These are phyloP conservation scores for Penicillium egyptiacum DNA, from an alignment of 495 filamentous ascomycete species.

Conservation along the genomic window DNA sequence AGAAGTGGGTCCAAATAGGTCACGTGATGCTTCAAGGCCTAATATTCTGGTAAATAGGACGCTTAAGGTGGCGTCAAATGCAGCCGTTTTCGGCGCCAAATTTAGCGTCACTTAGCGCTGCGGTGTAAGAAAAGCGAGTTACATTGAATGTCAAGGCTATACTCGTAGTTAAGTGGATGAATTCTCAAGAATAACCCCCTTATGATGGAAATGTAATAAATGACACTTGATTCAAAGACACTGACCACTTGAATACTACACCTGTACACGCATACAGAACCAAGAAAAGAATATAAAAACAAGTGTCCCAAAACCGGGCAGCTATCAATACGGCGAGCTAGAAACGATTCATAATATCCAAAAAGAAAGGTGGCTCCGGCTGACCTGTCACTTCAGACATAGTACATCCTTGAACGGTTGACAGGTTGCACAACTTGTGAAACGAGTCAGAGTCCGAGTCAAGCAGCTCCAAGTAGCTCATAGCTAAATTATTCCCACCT, in stretches of 20 bases:
- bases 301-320: not conserved
- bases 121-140: not conserved
- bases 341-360: constrained; percentile 7
- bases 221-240: not conserved
- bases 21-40: too few species aligned
- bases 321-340: constrained; percentile 1
- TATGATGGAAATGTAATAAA: not conserved
- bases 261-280: not conserved
- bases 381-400: constrained; percentile 1
- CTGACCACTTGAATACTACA: not conserved
- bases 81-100: too few species aligned
- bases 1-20: too few species aligned
- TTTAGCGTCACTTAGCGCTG: too few species aligned
- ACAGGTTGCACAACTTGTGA: constrained; percentile 1
- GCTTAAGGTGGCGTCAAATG: too few species aligned
- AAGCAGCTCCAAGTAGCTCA: constrained; percentile 3
- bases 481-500: constrained; percentile 9
- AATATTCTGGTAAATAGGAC: too few species aligned
- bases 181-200: not conserved
- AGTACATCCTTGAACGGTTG: not conserved
- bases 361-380: not conserved
- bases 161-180: not conserved
- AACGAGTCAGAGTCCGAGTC: constrained; percentile 2
- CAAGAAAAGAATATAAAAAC: not conserved
- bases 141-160: not conserved